These are phyloP conservation scores for Helicostylum pulchrum DNA, from an alignment of 192 early-diverging fungal species.

Conservation along the genomic window DNA sequence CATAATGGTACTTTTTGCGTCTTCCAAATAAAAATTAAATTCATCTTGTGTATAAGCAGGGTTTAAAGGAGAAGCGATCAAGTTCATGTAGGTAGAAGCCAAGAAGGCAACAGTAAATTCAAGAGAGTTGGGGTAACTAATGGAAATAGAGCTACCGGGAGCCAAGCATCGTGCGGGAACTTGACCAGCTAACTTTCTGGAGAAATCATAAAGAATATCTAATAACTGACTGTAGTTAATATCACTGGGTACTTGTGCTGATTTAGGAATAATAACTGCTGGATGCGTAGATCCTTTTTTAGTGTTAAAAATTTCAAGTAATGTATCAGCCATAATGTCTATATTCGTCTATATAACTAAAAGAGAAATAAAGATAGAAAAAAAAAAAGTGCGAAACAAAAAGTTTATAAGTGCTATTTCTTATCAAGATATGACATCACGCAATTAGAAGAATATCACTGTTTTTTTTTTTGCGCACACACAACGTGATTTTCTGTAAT, in stretches of 20 bases:
- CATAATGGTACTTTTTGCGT: slow-evolving; percentile 58
- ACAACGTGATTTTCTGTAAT: too few species aligned
- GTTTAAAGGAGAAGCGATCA: slow-evolving; percentile 72
- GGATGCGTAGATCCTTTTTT: slow-evolving; percentile 13
- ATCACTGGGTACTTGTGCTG: slow-evolving; percentile 5
- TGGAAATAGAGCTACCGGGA: slow-evolving; percentile 45
- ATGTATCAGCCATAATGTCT: slow-evolving; percentile 28
- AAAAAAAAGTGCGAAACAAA: background rate
- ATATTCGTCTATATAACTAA: background rate
- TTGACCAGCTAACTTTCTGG: slow-evolving; percentile 18
- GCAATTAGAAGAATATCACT: too few species aligned
- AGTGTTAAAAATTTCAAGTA: slow-evolving; percentile 31
- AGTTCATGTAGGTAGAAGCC: slow-evolving; percentile 55
- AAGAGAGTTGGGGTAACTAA: slow-evolving; percentile 65
- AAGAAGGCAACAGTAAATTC: slow-evolving; percentile 68
- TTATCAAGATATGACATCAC: background rate
- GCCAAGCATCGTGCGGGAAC: slow-evolving; percentile 16
- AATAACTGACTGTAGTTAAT: slow-evolving; percentile 30
- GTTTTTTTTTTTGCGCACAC: too few species aligned
- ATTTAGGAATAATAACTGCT: slow-evolving; percentile 40
- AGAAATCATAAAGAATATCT: slow-evolving; percentile 27
- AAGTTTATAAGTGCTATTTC: background rate
- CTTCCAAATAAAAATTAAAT: slow-evolving; percentile 72
- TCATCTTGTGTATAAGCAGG: slow-evolving; percentile 64
- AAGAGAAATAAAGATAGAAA: background rate